Evolutionary conservation across 2,329 filamentous ascomycete genomes (phyloP).

Genomic region (Cryphonectria radicalis): DNA sequence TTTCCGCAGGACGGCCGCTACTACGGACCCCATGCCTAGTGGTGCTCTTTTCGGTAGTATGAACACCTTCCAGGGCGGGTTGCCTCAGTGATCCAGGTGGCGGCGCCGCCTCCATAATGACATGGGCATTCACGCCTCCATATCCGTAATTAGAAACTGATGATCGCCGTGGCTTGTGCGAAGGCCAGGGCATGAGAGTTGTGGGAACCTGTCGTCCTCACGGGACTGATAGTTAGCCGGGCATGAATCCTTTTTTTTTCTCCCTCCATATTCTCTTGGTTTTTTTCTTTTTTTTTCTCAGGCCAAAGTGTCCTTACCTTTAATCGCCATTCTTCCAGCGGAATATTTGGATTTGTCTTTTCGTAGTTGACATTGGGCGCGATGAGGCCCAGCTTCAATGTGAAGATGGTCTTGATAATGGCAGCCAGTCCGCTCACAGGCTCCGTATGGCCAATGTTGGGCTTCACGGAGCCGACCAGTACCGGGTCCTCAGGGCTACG

Average conservation of each 20-base stretch:
- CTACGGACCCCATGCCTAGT: too few relatives aligned
- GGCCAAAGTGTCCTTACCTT: background rate
- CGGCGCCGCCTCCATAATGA: constrained; percentile 34
- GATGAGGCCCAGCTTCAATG: constrained; percentile 35
- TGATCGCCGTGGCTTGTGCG: constrained; percentile 30
- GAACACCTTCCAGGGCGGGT: too few relatives aligned
- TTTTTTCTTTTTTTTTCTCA: too few relatives aligned
- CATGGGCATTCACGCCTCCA: constrained; percentile 41
- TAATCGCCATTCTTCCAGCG: constrained; percentile 37
- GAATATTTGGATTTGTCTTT: constrained; percentile 36
- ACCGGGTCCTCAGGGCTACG: constrained; percentile 32
- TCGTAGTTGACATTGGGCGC: constrained; percentile 34
- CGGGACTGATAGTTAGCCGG: too few relatives aligned
- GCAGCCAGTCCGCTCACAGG: constrained; percentile 34
- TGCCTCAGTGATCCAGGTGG: too few relatives aligned
- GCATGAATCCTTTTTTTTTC: too few relatives aligned
- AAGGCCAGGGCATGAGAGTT: constrained; percentile 21
- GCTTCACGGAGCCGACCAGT: constrained; percentile 36
- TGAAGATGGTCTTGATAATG: constrained; percentile 36
- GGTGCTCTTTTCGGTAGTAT: too few relatives aligned
- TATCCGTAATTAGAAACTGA: constrained; percentile 42
- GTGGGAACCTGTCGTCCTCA: constrained; percentile 24
- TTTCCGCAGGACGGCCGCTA: too few relatives aligned
- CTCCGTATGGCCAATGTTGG: constrained; percentile 41
- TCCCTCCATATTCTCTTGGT: too few relatives aligned